Conservation (phyloP, 805 yeast genomes). For the Suhomyces vadensis region DNA sequence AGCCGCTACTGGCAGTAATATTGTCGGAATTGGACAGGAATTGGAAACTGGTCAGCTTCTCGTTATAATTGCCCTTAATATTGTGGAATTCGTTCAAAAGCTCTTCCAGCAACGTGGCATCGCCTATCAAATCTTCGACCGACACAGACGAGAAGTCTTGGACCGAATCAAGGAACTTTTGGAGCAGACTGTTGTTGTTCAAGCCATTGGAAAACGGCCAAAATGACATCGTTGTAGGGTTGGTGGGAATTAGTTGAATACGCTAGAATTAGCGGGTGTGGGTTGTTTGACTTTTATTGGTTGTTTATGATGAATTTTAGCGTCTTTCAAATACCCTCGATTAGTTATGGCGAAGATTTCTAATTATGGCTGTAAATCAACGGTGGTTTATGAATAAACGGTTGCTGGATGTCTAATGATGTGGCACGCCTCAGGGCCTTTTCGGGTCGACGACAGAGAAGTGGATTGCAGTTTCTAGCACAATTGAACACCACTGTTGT, state of each 20-base stretch:
- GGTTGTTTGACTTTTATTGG: not conserved
- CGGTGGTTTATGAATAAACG: no score
- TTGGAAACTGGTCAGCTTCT: slow-evolving; percentile 26
- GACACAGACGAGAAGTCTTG: slow-evolving; percentile 32
- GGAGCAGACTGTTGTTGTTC: slow-evolving; percentile 39
- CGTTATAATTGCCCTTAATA: slow-evolving; percentile 37
- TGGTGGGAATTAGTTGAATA: slow-evolving; percentile 1
- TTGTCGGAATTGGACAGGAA: slow-evolving; percentile 23
- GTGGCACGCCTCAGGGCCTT: no score
- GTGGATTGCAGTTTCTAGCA: no score
- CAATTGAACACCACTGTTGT: no score
- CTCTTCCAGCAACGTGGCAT: slow-evolving; percentile 37
- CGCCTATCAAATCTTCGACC: slow-evolving; percentile 35
- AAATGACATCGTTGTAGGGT: no score
- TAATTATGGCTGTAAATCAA: no score
- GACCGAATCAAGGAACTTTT: slow-evolving; percentile 40
- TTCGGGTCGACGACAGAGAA: no score
- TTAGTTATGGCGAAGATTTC: no score
- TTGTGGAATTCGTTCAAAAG: slow-evolving; percentile 38
- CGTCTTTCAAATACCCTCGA: no score
- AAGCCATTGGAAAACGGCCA: slow-evolving; percentile 47
- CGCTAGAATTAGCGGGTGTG: not conserved
- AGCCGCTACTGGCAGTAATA: slow-evolving; percentile 4
- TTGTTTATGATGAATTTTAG: no score
- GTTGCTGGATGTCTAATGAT: no score